Conservation (phyloP, 345 rosid genomes). For the Eucalyptus decipiens region DNA sequence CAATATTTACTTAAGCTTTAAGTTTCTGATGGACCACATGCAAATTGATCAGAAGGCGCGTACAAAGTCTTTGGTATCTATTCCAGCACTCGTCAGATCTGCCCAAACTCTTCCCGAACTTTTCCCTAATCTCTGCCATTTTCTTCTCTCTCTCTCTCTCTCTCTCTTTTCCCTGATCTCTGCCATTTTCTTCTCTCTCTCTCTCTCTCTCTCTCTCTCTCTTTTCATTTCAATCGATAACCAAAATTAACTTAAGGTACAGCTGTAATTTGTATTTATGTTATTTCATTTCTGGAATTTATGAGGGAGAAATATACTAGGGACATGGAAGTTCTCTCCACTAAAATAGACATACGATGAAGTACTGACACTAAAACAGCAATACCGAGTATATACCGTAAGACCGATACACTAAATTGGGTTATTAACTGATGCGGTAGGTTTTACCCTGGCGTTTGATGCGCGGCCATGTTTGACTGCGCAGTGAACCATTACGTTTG, state of each 20-base stretch:
- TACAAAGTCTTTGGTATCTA: background rate
- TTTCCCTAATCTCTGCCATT: no score
- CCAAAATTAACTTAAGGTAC: background rate
- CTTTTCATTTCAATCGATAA: no score
- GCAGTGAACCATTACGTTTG: background rate
- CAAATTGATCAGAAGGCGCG: background rate
- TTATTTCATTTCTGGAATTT: background rate
- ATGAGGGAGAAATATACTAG: no score
- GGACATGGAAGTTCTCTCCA: no score
- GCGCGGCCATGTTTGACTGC: background rate
- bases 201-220: no score
- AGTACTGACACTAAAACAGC: background rate
- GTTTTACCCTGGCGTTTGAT: background rate
- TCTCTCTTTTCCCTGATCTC: no score
- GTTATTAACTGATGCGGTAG: background rate
- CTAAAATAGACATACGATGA: no score
- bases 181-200: no score
- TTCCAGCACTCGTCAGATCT: no score
- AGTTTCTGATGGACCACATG: background rate
- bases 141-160: no score
- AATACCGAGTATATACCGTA: background rate
- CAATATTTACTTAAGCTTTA: background rate
- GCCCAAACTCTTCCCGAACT: no score
- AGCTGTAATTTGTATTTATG: background rate
- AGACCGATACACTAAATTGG: background rate